These are phyloP conservation scores for Cymodocea nodosa DNA, from an alignment of 116 monocot species.

Conservation along the genomic window DNA sequence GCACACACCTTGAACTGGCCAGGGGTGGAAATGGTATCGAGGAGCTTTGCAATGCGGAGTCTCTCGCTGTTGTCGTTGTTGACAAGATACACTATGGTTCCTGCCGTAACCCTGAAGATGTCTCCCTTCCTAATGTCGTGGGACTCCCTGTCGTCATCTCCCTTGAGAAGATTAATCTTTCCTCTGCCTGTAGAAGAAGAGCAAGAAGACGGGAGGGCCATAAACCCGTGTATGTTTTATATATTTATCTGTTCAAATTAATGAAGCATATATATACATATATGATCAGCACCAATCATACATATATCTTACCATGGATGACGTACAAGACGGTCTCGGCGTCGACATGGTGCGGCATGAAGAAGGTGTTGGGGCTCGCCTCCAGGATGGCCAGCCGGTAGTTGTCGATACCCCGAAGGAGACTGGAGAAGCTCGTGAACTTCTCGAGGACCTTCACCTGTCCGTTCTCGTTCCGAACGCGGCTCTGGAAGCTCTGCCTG, in stretches of 20 bases:
- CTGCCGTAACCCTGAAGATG: slow-evolving; percentile 33
- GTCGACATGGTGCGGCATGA: slow-evolving; percentile 35
- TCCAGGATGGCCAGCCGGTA: slow-evolving; percentile 28
- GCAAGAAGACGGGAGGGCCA: not conserved
- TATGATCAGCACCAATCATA: too few species aligned
- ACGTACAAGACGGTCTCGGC: slow-evolving; percentile 36
- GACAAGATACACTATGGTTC: slow-evolving; percentile 33
- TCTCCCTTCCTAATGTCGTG: slow-evolving; percentile 38
- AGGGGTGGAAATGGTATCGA: slow-evolving; percentile 30
- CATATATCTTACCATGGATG: slow-evolving; percentile 21
- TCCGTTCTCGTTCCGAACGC: slow-evolving; percentile 29
- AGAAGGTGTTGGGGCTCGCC: slow-evolving; percentile 30
- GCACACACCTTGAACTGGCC: slow-evolving; percentile 31
- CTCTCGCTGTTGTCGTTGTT: slow-evolving; percentile 38
- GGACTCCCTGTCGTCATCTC: slow-evolving; percentile 16
- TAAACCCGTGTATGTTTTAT: not conserved
- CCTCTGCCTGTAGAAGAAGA: slow-evolving; percentile 26
- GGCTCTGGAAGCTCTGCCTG: slow-evolving; percentile 23
- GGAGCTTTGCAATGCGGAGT: slow-evolving; percentile 33
- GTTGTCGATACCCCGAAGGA: slow-evolving; percentile 35
- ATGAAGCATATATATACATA: too few species aligned
- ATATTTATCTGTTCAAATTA: too few species aligned
- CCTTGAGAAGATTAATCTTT: slow-evolving; percentile 15
- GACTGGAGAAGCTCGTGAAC: slow-evolving; percentile 25
- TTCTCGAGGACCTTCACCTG: slow-evolving; percentile 18